Evolutionary conservation across 116 monocot species (phyloP).

Genomic region (Trichopus zeylanicus): DNA sequence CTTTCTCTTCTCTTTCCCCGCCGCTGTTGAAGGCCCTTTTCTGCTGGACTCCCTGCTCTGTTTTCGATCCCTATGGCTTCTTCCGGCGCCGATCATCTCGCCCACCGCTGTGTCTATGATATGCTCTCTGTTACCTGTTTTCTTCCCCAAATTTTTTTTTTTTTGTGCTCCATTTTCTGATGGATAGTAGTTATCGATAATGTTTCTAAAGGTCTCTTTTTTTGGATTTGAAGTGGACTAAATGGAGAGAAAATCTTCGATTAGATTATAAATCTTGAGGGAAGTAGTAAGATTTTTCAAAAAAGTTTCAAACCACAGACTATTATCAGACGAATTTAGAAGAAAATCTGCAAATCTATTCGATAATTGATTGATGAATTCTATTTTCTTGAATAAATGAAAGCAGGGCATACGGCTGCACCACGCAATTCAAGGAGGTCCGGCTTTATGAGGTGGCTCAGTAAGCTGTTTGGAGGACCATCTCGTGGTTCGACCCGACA

Average conservation of each 20-base stretch:
- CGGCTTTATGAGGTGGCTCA: slow-evolving; percentile 77
- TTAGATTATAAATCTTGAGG: too few relatives aligned
- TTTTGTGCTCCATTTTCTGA: too few relatives aligned
- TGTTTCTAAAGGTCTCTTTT: too few relatives aligned
- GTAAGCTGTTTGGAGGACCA: slow-evolving; percentile 62
- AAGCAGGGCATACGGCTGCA: slow-evolving; percentile 33
- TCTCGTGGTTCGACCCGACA: slow-evolving; percentile 25
- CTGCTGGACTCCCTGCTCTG: background rate
- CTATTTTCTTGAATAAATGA: background rate
- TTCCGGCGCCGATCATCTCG: slow-evolving; percentile 19
- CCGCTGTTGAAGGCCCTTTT: slow-evolving; percentile 3
- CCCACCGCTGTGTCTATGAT: slow-evolving; percentile 47
- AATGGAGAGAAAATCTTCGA: too few relatives aligned
- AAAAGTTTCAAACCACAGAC: too few relatives aligned
- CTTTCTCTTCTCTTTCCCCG: background rate
- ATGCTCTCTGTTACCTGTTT: background rate
- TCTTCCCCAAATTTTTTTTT: background rate
- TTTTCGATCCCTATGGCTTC: slow-evolving; percentile 11
- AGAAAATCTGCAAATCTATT: background rate
- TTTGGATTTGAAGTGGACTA: too few relatives aligned
- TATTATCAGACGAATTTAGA: background rate
- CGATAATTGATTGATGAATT: background rate
- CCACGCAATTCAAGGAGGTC: slow-evolving; percentile 46
- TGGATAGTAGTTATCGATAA: too few relatives aligned
- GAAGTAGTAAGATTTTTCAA: too few relatives aligned